Base-by-base conservation (phyloP, 2,329 filamentous ascomycete species). In the Aspergillus japonicus region DNA sequence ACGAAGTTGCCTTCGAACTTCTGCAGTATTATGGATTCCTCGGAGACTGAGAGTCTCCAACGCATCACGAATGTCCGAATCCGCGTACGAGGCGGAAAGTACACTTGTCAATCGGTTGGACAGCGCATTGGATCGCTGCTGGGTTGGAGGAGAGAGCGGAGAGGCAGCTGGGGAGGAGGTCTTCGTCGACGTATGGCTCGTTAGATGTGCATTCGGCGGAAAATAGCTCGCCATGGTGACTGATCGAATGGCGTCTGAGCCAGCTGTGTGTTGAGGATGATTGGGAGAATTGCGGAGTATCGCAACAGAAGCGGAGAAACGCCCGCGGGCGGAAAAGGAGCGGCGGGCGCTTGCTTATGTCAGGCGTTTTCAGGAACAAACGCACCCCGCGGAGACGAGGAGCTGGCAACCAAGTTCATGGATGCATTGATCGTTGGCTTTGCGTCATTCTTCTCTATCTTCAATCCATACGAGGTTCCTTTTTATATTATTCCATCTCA, bases 81-180 rank as follows among this genome's bases (percentile, higher is more conserved):
- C 95, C 6, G 92, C 90, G 77, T 96, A 97, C 0, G 94, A 96
- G 2, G 92, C 89, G 4, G 95, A 96, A 52, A 98, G 85, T 47
- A 98, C 89, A 62, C 86, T 88, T 24, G 91, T 90, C 67, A 97
- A 85, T 71, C 95, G 92, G 62, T 89, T 89, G 7, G 91, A 88
- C 33, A 98, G 80, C 7, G 92, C 89, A 74, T 86, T 91, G 14
- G 75, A 75, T 56, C 74, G 74, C 56, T 76, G 72, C 16, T 65
- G 64, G 5, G 65, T 55, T 4, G 69, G 72, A 24, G 73, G 71
- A 7, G 69, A 73, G n/a, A 71, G 58, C 24, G 72, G 71, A 0
- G 71, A 70, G 2, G 62, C 66, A 8, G 62, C 70, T 5, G 69
- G 68, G 6, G 70, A 71, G 5, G 65, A 59, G 5, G 63, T 50